Conservation (phyloP, 495 filamentous ascomycete species). For the Pseudoneurospora amorphoporcata region DNA sequence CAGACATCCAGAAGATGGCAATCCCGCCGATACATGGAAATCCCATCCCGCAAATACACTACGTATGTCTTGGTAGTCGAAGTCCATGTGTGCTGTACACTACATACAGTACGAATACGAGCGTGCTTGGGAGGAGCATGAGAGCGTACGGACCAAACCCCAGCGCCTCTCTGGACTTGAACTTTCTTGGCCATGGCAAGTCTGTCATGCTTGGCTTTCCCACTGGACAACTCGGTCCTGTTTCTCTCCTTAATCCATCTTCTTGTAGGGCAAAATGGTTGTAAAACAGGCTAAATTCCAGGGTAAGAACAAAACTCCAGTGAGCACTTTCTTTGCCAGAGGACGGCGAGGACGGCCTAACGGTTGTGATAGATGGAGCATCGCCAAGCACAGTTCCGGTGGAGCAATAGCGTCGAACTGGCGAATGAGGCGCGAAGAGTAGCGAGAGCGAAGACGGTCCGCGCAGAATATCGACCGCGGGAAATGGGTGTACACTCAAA, state of each 20-base stretch:
- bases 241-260: not conserved
- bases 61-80: not conserved
- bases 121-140: not conserved
- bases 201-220: not conserved
- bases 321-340: not conserved
- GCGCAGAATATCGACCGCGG: not conserved
- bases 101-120: not conserved
- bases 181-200: not conserved
- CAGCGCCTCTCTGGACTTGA: not conserved
- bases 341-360: not conserved
- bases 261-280: not conserved
- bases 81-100: not conserved
- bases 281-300: not conserved
- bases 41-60: not conserved
- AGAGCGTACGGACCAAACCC: not conserved
- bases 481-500: not conserved
- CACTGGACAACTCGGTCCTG: not conserved
- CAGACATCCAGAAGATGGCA: not conserved
- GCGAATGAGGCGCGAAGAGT: not conserved
- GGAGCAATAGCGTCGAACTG: not conserved
- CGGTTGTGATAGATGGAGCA: not conserved
- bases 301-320: not conserved
- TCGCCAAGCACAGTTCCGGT: not conserved
- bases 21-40: not conserved
- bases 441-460: conserved; percentile 8